These are phyloP conservation scores for Chaetomium tenue DNA, from an alignment of 495 filamentous ascomycete genomes.

Conservation along the genomic window DNA sequence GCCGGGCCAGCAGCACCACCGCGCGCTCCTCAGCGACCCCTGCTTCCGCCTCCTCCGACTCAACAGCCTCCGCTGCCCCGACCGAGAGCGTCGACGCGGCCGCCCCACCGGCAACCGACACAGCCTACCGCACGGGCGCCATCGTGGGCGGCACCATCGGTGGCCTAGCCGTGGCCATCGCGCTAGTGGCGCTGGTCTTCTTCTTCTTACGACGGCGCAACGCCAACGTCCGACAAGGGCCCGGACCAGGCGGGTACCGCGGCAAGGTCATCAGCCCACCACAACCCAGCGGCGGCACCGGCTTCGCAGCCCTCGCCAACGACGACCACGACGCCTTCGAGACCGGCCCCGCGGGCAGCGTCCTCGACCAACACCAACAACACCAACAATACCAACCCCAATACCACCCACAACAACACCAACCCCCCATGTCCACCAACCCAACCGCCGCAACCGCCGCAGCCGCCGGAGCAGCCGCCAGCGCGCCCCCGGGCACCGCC, in stretches of 20 bases:
- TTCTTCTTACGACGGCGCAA: constrained; percentile 34
- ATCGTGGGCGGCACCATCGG: constrained; percentile 46
- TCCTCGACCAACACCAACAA: background rate
- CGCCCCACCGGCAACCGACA: constrained; percentile 21
- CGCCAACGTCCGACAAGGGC: constrained; percentile 39
- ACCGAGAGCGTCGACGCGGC: constrained; percentile 18
- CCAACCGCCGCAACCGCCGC: constrained; percentile 2
- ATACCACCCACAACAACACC: background rate
- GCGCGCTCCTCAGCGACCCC: constrained; percentile 19
- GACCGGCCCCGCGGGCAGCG: constrained; percentile 24
- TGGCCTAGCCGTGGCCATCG: constrained; percentile 21
- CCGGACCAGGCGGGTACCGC: constrained; percentile 31
- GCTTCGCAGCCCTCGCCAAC: constrained; percentile 32
- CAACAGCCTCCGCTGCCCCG: constrained; percentile 22
- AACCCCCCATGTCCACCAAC: background rate
- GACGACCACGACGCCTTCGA: constrained; percentile 32
- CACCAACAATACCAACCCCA: background rate
- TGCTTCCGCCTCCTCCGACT: constrained; percentile 17
- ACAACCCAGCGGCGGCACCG: constrained; percentile 23
- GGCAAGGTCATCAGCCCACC: constrained; percentile 38
- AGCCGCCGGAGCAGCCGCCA: background rate
- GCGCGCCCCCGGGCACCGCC: background rate
- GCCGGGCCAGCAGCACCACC: constrained; percentile 10
- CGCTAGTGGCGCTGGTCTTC: constrained; percentile 19
- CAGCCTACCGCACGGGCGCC: constrained; percentile 37